Evolutionary conservation across 2,329 filamentous ascomycete genomes (phyloP).

Genomic region (Didymella exigua): DNA sequence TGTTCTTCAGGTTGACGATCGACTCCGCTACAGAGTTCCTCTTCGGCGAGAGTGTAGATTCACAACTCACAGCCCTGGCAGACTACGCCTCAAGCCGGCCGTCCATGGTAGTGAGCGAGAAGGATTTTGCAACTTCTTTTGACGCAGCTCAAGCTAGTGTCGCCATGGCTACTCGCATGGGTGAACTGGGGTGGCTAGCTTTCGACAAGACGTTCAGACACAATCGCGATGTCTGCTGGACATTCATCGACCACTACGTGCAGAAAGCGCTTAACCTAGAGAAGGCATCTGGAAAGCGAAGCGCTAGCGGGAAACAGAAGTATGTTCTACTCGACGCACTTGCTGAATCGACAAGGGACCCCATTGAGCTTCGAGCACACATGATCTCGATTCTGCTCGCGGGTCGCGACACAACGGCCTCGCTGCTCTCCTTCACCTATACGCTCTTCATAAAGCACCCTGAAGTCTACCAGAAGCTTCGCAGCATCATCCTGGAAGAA

Average conservation of each 20-base stretch:
- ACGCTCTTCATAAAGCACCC: conserved; percentile 46
- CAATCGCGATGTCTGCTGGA: conserved; percentile 35
- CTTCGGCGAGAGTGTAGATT: conserved; percentile 45
- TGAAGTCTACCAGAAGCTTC: conserved; percentile 40
- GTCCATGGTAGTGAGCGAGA: conserved; percentile 21
- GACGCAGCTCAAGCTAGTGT: conserved; percentile 27
- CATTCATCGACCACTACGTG: conserved; percentile 37
- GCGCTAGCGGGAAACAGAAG: conserved; percentile 25
- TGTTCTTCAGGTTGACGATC: conserved; percentile 50
- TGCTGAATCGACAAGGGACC: conserved; percentile 71
- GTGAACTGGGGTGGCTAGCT: conserved; percentile 40
- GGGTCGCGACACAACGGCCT: conserved; percentile 84
- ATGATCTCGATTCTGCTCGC: conserved; percentile 81
- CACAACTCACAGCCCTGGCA: conserved; percentile 30
- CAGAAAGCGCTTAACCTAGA: conserved; percentile 28
- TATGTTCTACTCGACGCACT: conserved; percentile 88
- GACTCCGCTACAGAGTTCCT: conserved; percentile 48
- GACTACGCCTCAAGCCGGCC: conserved; percentile 23
- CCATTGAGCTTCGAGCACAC: conserved; percentile 77
- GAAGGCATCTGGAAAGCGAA: conserved; percentile 19
- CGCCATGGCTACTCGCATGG: conserved; percentile 29
- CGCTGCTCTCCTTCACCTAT: conserved; percentile 76
- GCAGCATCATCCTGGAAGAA: conserved; percentile 43
- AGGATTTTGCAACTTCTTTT: conserved; percentile 33
- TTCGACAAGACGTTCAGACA: conserved; percentile 36